phyloP scores from a whole-genome alignment of 495 filamentous ascomycete genomes.

The Immersiella caudata region DNA sequence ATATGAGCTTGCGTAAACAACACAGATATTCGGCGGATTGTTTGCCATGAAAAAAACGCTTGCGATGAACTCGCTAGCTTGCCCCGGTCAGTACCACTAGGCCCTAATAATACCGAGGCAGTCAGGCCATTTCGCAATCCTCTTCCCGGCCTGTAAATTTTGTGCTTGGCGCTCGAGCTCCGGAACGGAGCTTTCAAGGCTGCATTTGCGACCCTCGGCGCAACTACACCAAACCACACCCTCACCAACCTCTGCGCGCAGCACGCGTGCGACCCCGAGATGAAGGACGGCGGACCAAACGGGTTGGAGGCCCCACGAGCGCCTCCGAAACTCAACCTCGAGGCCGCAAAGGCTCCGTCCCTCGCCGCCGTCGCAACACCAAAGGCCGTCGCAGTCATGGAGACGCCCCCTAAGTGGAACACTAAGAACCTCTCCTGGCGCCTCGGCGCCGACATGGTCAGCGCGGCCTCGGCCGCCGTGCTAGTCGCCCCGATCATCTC shows the following conservation, averaged over 20 bases:
- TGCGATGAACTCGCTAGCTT: neutral
- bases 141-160: neutral
- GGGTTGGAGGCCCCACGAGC: slow-evolving; percentile 8
- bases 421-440: slow-evolving; percentile 70
- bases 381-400: neutral
- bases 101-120: neutral
- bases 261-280: neutral
- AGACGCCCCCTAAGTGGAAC: slow-evolving; percentile 62
- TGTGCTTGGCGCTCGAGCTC: slow-evolving; percentile 1
- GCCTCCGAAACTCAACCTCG: neutral
- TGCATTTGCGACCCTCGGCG: neutral
- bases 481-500: slow-evolving; percentile 86
- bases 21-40: neutral
- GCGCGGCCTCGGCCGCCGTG: slow-evolving; percentile 76
- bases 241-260: neutral
- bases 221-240: neutral
- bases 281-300: slow-evolving; percentile 13
- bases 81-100: neutral
- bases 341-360: neutral
- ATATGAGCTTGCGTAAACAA: neutral
- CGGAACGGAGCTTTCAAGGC: neutral
- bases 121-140: neutral
- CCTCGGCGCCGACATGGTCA: slow-evolving; percentile 70
- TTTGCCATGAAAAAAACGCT: neutral
- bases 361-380: slow-evolving; percentile 5